These are phyloP conservation scores for Phytophthora cactorum DNA, from an alignment of 352 stramenopile species.

Conservation along the genomic window DNA sequence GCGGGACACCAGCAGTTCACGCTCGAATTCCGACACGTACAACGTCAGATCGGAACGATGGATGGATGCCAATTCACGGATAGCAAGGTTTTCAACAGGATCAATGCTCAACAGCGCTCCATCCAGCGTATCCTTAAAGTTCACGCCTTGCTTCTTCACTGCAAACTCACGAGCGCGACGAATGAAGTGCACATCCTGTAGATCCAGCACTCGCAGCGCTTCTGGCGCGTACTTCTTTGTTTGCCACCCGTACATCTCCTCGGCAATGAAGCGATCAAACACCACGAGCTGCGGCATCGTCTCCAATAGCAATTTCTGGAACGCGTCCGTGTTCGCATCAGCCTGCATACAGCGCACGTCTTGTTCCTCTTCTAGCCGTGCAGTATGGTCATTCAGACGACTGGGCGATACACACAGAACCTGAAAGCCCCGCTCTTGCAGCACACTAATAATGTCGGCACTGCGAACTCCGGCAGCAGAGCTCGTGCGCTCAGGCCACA, in stretches of 20 bases:
- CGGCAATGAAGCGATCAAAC: slow-evolving; percentile 85
- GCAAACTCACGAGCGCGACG: slow-evolving; percentile 80
- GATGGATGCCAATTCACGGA: slow-evolving; percentile 80
- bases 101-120: slow-evolving; percentile 36
- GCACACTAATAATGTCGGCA: slow-evolving; percentile 71
- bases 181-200: slow-evolving; percentile 95
- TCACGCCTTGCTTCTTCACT: slow-evolving; percentile 62
- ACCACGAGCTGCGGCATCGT: slow-evolving; percentile 71
- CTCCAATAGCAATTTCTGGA: slow-evolving; percentile 69
- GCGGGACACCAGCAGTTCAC: slow-evolving; percentile 54
- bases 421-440: slow-evolving; percentile 67
- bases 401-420: slow-evolving; percentile 84
- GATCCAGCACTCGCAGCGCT: slow-evolving; percentile 88
- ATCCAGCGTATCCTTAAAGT: slow-evolving; percentile 46
- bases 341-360: slow-evolving; percentile 69
- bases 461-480: slow-evolving; percentile 90
- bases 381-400: slow-evolving; percentile 76
- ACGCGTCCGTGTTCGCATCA: slow-evolving; percentile 73
- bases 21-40: slow-evolving; percentile 75
- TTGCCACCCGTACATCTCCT: slow-evolving; percentile 91
- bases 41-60: slow-evolving; percentile 80
- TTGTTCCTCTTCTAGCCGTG: slow-evolving; percentile 45
- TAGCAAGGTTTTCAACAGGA: slow-evolving; percentile 67
- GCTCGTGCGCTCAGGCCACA: slow-evolving; percentile 89
- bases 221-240: slow-evolving; percentile 74